phyloP scores from a whole-genome alignment of 371 early-diverging fungal species.

The Coemansia sp. region DNA sequence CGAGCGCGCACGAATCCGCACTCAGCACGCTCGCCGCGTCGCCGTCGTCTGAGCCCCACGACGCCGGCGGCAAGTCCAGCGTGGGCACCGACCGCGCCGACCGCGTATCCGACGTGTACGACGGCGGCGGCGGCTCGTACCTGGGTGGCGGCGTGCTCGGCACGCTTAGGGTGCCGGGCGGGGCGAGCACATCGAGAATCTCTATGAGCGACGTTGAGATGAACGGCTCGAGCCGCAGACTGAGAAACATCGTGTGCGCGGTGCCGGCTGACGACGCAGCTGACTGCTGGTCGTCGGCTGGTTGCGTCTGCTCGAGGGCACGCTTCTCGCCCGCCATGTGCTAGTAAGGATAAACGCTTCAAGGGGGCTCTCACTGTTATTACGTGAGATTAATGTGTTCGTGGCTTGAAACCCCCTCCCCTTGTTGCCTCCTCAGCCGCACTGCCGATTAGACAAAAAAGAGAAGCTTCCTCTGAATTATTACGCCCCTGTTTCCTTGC shows the following conservation, averaged over 20 bases:
- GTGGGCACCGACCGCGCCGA: constrained; percentile 29
- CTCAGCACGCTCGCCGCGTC: constrained; percentile 27
- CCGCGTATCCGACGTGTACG: constrained; percentile 36
- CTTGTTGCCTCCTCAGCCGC: too few species aligned
- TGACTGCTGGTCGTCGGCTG: constrained; percentile 23
- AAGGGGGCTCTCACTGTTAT: constrained; percentile 15
- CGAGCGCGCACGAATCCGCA: constrained; percentile 14
- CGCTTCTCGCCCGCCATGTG: constrained; percentile 18
- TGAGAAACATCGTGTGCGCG: constrained; percentile 34
- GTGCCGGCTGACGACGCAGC: constrained; percentile 13
- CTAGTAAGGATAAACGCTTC: not conserved
- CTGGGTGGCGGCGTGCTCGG: constrained; percentile 47
- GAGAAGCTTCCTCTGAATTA: too few species aligned
- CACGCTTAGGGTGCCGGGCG: constrained; percentile 32
- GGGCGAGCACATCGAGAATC: constrained; percentile 32
- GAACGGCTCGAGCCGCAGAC: constrained; percentile 43
- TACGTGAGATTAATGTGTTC: too few species aligned
- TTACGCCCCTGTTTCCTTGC: too few species aligned
- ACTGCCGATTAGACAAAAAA: too few species aligned
- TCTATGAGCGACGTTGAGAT: constrained; percentile 47
- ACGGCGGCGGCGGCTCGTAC: constrained; percentile 48
- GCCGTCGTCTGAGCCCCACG: constrained; percentile 4
- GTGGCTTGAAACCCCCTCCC: not conserved
- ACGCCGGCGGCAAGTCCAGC: constrained; percentile 13
- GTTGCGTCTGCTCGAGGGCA: constrained; percentile 18